Evolutionary conservation across 2,329 filamentous ascomycete genomes (phyloP), one percentile per base, ranked within the genome.

Genomic region (Sclerotinia sclerotiorum): DNA sequence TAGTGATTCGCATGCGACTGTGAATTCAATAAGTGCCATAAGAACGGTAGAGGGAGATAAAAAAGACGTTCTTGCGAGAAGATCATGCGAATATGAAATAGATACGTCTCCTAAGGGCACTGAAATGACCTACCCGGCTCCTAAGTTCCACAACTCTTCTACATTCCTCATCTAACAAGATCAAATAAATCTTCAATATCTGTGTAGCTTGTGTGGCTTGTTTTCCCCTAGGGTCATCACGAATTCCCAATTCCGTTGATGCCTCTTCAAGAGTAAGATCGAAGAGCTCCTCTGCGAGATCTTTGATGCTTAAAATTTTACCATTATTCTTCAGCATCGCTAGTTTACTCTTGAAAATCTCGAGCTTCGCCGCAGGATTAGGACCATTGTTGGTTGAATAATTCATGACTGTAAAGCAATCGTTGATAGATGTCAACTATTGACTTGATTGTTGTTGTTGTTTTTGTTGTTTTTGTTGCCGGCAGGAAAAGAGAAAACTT

Each of bases 151-250:
- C 70, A 21, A 71, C 70, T 49, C 71, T 68, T 5, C 52, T 68
- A 66, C 72, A 74, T 32, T 71, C 69, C 29, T 67, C 54, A 49
- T 71, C 70, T 4, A 68, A 67, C 55, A 70, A 49, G 15, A 74
- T 46, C 7, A 73, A 66, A 58, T 70, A 73, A 15, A 71, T 56
- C 52, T 72, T 71, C 46, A 74, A 58, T 21, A 70, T 46, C 48
- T 68, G 67, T 3, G 64, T 67, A 19, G 72, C 57, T 2, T 35
- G 32, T 8, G 66, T 68, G 5, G 65, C 13, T 35, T 55, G 17
- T 35, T 57, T 51, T 24, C 35, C 60, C n/a, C n/a, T 48, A 0
- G 67, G 51, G 19, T 65, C 60, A 46, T 68, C 67, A 27, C 61
- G 67, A 39, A 68, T 46, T 21, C 19, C 24, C 46, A 67, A 24